Conservation (phyloP, 352 stramenopile genomes). For the Phytophthora pluvialis region DNA sequence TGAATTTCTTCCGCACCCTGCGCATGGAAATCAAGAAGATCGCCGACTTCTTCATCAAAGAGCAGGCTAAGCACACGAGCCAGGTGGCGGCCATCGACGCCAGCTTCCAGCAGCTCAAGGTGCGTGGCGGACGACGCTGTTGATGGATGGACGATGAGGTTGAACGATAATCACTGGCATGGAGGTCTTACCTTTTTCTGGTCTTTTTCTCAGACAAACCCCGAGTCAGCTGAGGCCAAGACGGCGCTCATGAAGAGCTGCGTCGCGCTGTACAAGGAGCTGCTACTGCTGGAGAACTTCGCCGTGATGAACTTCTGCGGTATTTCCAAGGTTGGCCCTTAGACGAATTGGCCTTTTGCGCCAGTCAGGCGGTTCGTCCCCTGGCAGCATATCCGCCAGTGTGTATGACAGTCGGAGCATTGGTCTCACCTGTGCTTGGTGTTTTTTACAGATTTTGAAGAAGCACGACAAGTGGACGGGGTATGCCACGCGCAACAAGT, state of each 20-base stretch:
- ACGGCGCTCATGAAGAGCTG: constrained; percentile 84
- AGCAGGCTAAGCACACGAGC: constrained; percentile 76
- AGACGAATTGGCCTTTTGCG: constrained; percentile 1
- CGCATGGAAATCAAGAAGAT: constrained; percentile 89
- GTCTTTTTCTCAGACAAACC: constrained; percentile 44
- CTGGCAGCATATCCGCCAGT: constrained; percentile 12
- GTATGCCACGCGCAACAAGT: constrained; percentile 91
- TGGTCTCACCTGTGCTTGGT: constrained; percentile 11
- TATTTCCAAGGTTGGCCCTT: constrained; percentile 75
- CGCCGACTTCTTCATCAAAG: constrained; percentile 84
- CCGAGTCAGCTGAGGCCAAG: constrained; percentile 63
- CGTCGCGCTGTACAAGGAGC: constrained; percentile 86
- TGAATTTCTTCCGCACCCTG: constrained; percentile 90
- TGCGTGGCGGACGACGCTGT: constrained; percentile 21
- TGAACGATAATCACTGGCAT: constrained; percentile 9
- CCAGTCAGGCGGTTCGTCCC: constrained; percentile 23
- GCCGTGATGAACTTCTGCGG: constrained; percentile 91
- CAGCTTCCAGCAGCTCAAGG: constrained; percentile 70
- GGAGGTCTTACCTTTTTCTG: constrained; percentile 4
- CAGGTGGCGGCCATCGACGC: constrained; percentile 72
- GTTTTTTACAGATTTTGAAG: constrained; percentile 73
- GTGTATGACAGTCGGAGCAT: background rate
- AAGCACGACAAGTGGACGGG: constrained; percentile 93
- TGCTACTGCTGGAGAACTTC: constrained; percentile 89
- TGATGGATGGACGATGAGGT: background rate